Conservation (phyloP, 805 yeast genomes). For the Dipodascopsis uninucleata region DNA sequence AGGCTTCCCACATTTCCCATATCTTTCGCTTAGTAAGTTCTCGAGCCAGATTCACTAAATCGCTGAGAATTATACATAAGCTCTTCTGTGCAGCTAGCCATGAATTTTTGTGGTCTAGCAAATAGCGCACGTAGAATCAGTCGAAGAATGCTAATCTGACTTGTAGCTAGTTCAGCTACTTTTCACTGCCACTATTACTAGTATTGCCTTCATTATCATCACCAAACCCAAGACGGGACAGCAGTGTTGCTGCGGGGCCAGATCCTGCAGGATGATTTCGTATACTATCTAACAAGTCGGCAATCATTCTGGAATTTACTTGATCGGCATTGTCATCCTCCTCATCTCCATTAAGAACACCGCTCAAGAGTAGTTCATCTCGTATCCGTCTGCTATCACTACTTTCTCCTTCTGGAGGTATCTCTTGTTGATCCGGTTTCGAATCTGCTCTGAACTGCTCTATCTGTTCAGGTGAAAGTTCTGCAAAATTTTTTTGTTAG, state of each 20-base stretch:
- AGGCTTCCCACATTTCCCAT: too few relatives aligned
- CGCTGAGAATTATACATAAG: too few relatives aligned
- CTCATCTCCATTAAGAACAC: constrained; percentile 4
- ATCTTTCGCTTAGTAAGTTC: too few relatives aligned
- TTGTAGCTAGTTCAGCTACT: too few relatives aligned
- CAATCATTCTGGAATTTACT: constrained; percentile 25
- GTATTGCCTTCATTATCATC: too few relatives aligned
- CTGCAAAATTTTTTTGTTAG: constrained; percentile 2
- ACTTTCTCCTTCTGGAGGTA: neutral
- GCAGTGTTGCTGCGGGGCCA: constrained; percentile 41
- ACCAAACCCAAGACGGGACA: constrained; percentile 33
- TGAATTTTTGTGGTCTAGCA: too few relatives aligned
- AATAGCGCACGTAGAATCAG: too few relatives aligned
- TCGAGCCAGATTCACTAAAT: too few relatives aligned
- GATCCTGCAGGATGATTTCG: constrained; percentile 32
- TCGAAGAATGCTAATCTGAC: too few relatives aligned
- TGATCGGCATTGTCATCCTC: too few relatives aligned
- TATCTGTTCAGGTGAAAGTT: constrained; percentile 46
- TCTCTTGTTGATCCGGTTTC: neutral
- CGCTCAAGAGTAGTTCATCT: constrained; percentile 1
- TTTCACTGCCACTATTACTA: too few relatives aligned
- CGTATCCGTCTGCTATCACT: constrained; percentile 2
- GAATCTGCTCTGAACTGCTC: constrained; percentile 37
- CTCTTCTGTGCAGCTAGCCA: too few relatives aligned
- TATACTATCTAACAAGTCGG: constrained; percentile 34